Conservation (phyloP, 192 early-diverging fungal species). For the Backusella liffmaniae region DNA sequence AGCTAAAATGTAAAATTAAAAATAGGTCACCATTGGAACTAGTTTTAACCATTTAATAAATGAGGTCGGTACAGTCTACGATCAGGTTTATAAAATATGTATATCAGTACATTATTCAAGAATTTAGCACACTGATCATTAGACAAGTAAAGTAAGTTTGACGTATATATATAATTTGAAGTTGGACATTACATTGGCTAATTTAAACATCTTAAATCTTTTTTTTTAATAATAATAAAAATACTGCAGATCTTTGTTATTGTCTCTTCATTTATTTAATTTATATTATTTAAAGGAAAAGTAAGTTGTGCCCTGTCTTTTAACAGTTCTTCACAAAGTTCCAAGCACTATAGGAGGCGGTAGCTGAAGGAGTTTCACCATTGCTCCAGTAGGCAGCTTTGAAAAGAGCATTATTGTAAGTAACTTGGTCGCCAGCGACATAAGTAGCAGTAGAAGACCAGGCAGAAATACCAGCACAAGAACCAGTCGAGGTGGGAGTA, state of each 20-base stretch:
- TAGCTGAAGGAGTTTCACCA: constrained; percentile 28
- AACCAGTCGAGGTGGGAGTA: constrained; percentile 7
- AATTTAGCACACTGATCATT: no score
- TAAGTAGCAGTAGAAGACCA: constrained; percentile 35
- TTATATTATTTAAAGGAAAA: no score
- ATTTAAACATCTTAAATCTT: background rate
- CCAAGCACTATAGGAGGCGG: background rate
- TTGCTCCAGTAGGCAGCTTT: constrained; percentile 45
- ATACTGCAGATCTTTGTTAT: background rate
- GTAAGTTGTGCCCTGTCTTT: background rate
- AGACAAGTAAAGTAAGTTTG: no score
- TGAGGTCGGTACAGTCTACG: no score
- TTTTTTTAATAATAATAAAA: background rate
- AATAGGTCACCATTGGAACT: no score
- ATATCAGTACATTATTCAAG: no score
- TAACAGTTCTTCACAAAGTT: background rate
- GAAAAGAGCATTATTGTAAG: constrained; percentile 36
- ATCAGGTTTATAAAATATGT: no score
- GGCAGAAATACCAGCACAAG: constrained; percentile 30
- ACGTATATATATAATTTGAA: no score
- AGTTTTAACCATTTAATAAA: no score
- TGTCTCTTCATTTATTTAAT: background rate
- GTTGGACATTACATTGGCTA: no score
- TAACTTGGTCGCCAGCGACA: constrained; percentile 36
- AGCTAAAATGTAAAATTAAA: no score